Base-by-base conservation (phyloP, 192 early-diverging fungal genomes). In the Mortierella claussenii region DNA sequence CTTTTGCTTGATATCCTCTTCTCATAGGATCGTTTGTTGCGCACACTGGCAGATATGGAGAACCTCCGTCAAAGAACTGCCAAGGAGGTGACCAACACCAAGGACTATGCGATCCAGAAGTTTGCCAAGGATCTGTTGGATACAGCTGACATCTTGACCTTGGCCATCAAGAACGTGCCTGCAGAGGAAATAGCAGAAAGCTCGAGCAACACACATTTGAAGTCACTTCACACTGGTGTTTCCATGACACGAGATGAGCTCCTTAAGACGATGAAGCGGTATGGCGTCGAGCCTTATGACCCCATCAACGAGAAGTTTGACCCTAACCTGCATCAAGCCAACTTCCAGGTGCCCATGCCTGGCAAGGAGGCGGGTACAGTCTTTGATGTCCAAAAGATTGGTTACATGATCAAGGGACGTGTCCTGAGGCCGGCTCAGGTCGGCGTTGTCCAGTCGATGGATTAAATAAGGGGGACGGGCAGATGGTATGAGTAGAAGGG, bases 41-140 rank as follows among this genome's bases (percentile, higher is more conserved):
- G 96, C 57, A 89, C 92, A 48, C 86, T 99, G 28, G 98, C 98
- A 20, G 98, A 99, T 48, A 88, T 91, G 73, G 98, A 99, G 82
- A 99, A 99, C 85, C 79, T 98, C 27, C 93, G 97, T 33, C 88
- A 88, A 58, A 90, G 97, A 36, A 91, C 93, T 36, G 90, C 91
- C 68, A 89, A 86, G 61, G 98, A 99, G 78, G 83, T 96, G 13
- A 89, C 91, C 23, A 86, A 88, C 33, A 88, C 90, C 50, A 88
- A 92, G 45, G 81, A 89, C 10, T 99, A 90, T 83, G 94, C 98
- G 1, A 95, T 99, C 68, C 94, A 94, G 82, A 97, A 97, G 86
- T 99, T 99, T 75, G 97, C 96, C 70, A 98, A 96, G 82, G 97
- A 99, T 68, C 82, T 99, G 31, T 79, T 99, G 9, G 91, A 93